phyloP scores from a whole-genome alignment of 2,329 filamentous ascomycete genomes.

The Colletotrichum sp. region DNA sequence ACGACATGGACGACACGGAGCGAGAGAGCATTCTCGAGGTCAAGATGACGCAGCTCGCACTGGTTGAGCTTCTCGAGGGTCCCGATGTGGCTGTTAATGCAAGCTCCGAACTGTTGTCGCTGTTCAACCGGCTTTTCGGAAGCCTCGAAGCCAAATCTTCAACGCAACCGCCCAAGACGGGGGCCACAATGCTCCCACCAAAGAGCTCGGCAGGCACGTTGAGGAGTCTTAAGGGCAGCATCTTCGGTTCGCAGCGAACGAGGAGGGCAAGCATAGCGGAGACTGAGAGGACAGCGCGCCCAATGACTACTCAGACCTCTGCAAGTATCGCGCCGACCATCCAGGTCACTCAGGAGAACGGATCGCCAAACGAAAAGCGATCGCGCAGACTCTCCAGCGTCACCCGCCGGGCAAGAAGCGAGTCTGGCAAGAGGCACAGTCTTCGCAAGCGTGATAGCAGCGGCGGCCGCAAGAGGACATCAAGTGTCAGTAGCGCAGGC shows the following conservation, averaged over 20 bases:
- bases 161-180: slow-evolving; percentile 43
- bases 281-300: slow-evolving; percentile 41
- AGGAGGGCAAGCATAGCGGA: slow-evolving; percentile 40
- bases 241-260: slow-evolving; percentile 70
- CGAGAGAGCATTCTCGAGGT: slow-evolving; percentile 90
- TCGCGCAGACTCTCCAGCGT: slow-evolving; percentile 38
- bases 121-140: slow-evolving; percentile 84
- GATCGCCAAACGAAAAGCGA: slow-evolving; percentile 40
- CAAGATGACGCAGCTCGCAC: slow-evolving; percentile 90
- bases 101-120: slow-evolving; percentile 80
- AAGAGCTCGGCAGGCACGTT: slow-evolving; percentile 75
- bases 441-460: slow-evolving; percentile 59
- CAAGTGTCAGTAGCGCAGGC: slow-evolving; percentile 41
- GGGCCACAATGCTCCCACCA: slow-evolving; percentile 54
- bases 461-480: slow-evolving; percentile 49
- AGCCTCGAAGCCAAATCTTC: slow-evolving; percentile 51
- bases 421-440: slow-evolving; percentile 54
- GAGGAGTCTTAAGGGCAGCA: slow-evolving; percentile 73
- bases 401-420: slow-evolving; percentile 46
- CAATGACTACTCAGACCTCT: slow-evolving; percentile 48
- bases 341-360: slow-evolving; percentile 74
- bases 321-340: slow-evolving; percentile 68
- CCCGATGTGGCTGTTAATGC: slow-evolving; percentile 86
- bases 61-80: slow-evolving; percentile 84
- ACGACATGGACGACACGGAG: slow-evolving; percentile 83